A percentile compares a stretch with the other conserved stretches of the same genome.
These are phyloP conservation scores for Auricularia cornea DNA, from an alignment of 768 basidiomycete species.

Conservation along the genomic window DNA sequence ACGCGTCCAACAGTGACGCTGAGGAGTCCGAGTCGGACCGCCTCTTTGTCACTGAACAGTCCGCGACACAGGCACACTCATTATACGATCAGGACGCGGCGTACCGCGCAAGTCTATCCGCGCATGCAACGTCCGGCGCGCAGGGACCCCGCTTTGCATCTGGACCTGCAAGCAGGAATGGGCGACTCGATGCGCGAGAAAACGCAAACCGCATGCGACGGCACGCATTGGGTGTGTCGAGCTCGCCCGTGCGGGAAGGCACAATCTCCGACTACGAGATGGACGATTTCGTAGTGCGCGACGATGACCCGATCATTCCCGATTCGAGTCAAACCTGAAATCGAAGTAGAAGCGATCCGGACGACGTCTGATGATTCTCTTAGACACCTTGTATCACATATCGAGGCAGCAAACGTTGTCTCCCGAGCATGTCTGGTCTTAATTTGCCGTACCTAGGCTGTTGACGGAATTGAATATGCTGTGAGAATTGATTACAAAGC, in stretches of 20 bases:
- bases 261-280: slow-evolving; percentile 47
- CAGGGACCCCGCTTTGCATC: slow-evolving; percentile 47
- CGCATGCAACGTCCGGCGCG: slow-evolving; percentile 45
- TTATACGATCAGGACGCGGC: slow-evolving; percentile 66
- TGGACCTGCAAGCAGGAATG: slow-evolving; percentile 32
- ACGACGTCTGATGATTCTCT: no score
- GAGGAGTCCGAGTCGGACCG: slow-evolving; percentile 59
- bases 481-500: no score
- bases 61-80: slow-evolving; percentile 58
- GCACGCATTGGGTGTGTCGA: slow-evolving; percentile 32
- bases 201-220: slow-evolving; percentile 19
- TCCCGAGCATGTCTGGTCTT: no score
- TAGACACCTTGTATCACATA: no score
- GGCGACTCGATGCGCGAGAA: slow-evolving; percentile 13
- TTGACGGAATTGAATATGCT: no score
- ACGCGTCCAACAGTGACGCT: no score
- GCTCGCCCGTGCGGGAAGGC: slow-evolving; percentile 39
- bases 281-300: slow-evolving; percentile 75
- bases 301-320: slow-evolving; percentile 56
- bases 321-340: background rate
- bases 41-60: slow-evolving; percentile 53
- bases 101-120: slow-evolving; percentile 66
- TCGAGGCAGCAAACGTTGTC: no score
- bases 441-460: no score
- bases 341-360: no score